Evolutionary conservation across 2,329 filamentous ascomycete genomes (phyloP).

Genomic region (Ceratocystis papillata): DNA sequence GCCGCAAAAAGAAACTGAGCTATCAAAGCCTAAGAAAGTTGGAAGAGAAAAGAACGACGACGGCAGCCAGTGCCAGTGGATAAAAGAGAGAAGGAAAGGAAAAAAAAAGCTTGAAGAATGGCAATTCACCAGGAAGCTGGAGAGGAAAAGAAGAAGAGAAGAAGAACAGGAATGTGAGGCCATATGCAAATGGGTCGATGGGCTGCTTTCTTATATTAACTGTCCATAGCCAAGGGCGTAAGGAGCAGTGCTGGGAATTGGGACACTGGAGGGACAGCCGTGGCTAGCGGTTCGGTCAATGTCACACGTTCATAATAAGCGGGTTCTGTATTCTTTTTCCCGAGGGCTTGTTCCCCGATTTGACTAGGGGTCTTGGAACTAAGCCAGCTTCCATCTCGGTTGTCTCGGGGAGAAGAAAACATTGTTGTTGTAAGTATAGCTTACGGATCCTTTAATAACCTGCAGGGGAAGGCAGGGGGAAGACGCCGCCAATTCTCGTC

Average conservation of each 20-base stretch:
- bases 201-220: not conserved
- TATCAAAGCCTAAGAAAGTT: constrained; percentile 7
- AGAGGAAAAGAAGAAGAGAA: constrained; percentile 13
- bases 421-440: not conserved
- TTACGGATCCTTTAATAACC: not conserved
- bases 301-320: constrained; percentile 8
- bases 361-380: not conserved
- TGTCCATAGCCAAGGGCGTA: not conserved
- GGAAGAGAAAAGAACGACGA: constrained; percentile 19
- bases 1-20: not conserved
- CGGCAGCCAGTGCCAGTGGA: constrained; percentile 21
- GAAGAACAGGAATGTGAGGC: not conserved
- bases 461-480: not conserved
- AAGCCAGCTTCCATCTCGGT: not conserved
- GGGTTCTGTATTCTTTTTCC: constrained; percentile 8
- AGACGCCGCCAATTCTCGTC: not conserved
- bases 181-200: not conserved
- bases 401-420: not conserved
- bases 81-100: constrained; percentile 12
- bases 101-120: not conserved
- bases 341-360: constrained; percentile 1
- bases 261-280: too few relatives aligned
- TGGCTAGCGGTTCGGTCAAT: too few relatives aligned
- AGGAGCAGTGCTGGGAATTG: not conserved
- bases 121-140: constrained; percentile 18